Evolutionary conservation across 2,329 filamentous ascomycete genomes (phyloP).

Genomic region (Samsoniella hepiali): DNA sequence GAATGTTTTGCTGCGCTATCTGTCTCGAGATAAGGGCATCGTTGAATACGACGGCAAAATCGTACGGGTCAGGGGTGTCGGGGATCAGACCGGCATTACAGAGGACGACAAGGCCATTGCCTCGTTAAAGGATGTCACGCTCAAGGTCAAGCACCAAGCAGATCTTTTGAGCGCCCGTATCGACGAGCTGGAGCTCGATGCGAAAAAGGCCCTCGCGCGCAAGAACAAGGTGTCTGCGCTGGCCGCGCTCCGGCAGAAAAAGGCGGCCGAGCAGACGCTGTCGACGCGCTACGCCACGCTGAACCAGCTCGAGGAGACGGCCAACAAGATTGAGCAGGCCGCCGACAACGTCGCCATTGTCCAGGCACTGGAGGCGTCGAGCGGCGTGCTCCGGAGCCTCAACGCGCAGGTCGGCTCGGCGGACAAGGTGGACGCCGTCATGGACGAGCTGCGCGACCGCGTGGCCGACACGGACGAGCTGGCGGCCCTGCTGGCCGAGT

Average conservation of each 20-base stretch:
- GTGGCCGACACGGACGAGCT: slow-evolving; percentile 83
- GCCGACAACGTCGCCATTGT: slow-evolving; percentile 81
- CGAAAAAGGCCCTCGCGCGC: slow-evolving; percentile 65
- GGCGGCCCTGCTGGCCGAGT: slow-evolving; percentile 68
- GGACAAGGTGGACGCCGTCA: slow-evolving; percentile 70
- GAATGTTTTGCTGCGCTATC: slow-evolving; percentile 65
- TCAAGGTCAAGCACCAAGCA: slow-evolving; percentile 71
- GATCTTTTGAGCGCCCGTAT: slow-evolving; percentile 64
- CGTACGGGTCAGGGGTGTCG: slow-evolving; percentile 66
- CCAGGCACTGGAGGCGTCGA: slow-evolving; percentile 75
- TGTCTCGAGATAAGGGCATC: slow-evolving; percentile 63
- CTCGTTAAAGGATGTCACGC: slow-evolving; percentile 74
- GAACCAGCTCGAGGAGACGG: slow-evolving; percentile 77
- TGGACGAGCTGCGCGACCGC: slow-evolving; percentile 73
- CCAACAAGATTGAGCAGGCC: slow-evolving; percentile 80
- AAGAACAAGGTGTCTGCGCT: slow-evolving; percentile 74
- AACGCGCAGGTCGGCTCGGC: slow-evolving; percentile 75
- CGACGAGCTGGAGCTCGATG: slow-evolving; percentile 59
- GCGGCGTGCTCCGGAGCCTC: slow-evolving; percentile 66
- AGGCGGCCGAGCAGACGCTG: slow-evolving; percentile 72
- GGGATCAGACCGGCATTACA: slow-evolving; percentile 56
- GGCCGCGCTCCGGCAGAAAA: slow-evolving; percentile 77
- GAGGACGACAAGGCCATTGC: slow-evolving; percentile 79
- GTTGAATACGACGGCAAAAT: slow-evolving; percentile 62
- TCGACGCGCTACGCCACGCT: slow-evolving; percentile 69